These are phyloP conservation scores for Oryza brachyantha DNA, from an alignment of 176 grass and related monocot genomes.

Conservation along the genomic window DNA sequence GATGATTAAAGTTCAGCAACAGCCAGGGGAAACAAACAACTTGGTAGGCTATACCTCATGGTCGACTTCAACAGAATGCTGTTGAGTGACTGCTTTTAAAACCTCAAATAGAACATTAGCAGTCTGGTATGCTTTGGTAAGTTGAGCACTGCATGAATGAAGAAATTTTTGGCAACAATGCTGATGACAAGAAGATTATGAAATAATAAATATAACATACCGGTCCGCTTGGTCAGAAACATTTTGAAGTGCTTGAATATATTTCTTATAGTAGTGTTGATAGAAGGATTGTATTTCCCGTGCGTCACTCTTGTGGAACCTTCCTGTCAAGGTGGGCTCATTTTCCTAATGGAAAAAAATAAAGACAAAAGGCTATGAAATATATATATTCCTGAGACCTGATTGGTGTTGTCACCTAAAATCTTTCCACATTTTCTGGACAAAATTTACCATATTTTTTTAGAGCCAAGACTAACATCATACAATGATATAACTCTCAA, in stretches of 20 bases:
- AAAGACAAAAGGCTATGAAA: not conserved
- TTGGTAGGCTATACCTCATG: constrained; percentile 58
- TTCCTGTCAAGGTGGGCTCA: constrained; percentile 68
- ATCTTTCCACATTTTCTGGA: not conserved
- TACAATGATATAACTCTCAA: not conserved
- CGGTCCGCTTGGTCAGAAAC: constrained; percentile 74
- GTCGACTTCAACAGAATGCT: constrained; percentile 80
- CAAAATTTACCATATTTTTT: not conserved
- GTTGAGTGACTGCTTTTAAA: constrained; percentile 83
- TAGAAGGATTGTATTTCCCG: constrained; percentile 92
- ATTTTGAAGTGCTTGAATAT: constrained; percentile 87
- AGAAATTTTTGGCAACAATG: constrained; percentile 20
- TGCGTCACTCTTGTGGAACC: constrained; percentile 71
- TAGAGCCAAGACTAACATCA: not conserved
- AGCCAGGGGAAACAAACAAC: constrained; percentile 14
- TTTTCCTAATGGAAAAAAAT: constrained; percentile 55
- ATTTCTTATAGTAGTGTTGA: constrained; percentile 85
- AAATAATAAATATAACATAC: constrained; percentile 34
- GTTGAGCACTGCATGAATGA: constrained; percentile 56
- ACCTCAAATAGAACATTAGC: constrained; percentile 92
- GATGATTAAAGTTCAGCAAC: constrained; percentile 6
- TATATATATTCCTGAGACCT: not conserved
- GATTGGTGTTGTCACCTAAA: not conserved
- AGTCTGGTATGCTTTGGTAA: constrained; percentile 95
- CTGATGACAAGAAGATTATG: constrained; percentile 25